A percentile compares a stretch with the other conserved stretches of the same genome.
Conservation (phyloP, 2,329 filamentous ascomycete species). For the Beauveria bassiana region DNA sequence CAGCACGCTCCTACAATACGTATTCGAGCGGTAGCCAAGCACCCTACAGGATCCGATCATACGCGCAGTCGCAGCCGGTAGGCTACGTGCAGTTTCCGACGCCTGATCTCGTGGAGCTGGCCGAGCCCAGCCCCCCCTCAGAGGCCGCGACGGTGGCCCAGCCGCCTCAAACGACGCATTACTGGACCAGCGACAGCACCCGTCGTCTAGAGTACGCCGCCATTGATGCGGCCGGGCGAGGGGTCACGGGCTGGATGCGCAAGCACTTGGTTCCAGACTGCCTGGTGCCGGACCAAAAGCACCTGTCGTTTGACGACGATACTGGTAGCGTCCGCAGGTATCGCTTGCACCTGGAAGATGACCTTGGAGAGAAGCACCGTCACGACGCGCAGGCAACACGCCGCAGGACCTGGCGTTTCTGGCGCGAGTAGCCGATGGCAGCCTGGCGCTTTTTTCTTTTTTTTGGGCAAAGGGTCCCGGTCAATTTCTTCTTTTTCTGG, state of each 20-base stretch:
- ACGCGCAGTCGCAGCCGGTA: constrained; percentile 22
- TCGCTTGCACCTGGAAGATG: constrained; percentile 48
- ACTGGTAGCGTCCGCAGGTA: constrained; percentile 56
- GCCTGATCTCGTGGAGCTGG: constrained; percentile 30
- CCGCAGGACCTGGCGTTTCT: constrained; percentile 13
- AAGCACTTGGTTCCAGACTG: constrained; percentile 53
- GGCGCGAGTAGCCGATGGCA: constrained; percentile 11
- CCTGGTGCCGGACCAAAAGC: constrained; percentile 43
- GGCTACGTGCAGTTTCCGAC: constrained; percentile 45
- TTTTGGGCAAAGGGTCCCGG: too few species aligned
- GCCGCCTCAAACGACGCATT: constrained; percentile 54
- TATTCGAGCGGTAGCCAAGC: constrained; percentile 19
- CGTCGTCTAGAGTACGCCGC: constrained; percentile 58
- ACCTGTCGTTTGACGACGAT: constrained; percentile 53
- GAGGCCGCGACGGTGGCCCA: constrained; percentile 23
- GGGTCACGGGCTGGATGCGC: constrained; percentile 53
- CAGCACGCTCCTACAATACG: constrained; percentile 27
- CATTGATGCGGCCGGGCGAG: constrained; percentile 54
- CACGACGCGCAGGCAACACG: not conserved
- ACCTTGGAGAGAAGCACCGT: constrained; percentile 22
- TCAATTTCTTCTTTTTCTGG: not conserved
- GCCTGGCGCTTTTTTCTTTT: not conserved
- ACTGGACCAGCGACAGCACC: constrained; percentile 59
- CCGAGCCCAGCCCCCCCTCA: constrained; percentile 13
- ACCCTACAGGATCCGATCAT: constrained; percentile 27